Conservation (phyloP, 768 basidiomycete genomes). For the Lactarius indigo region DNA sequence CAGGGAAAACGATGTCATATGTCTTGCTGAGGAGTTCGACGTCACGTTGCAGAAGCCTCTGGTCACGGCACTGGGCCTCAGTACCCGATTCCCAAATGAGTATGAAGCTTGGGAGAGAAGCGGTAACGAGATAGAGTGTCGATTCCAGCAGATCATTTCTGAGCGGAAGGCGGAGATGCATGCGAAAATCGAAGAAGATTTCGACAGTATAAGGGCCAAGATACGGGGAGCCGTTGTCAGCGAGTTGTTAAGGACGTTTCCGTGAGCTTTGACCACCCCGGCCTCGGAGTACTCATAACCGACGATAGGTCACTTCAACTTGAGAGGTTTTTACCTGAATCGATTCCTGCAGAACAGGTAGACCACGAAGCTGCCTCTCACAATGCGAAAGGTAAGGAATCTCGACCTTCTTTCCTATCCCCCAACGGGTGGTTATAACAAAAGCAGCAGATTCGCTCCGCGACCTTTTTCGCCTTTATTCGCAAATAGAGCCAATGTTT, state of each 20-base stretch:
- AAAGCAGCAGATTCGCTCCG: not conserved
- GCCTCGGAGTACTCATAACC: not conserved
- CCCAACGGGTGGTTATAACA: not conserved
- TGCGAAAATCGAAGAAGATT: not conserved
- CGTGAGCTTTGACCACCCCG: not conserved
- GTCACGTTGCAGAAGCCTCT: not conserved
- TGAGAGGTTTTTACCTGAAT: not conserved
- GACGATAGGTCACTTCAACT: not conserved
- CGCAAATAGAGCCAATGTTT: not conserved
- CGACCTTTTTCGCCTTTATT: not conserved
- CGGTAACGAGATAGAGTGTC: not conserved
- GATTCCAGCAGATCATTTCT: not conserved
- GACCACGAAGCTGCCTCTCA: not conserved
- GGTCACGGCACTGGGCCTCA: not conserved
- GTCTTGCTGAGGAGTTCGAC: not conserved
- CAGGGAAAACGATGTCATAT: not conserved
- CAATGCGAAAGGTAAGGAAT: not conserved
- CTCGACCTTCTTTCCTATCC: not conserved
- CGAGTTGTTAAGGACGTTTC: not conserved
- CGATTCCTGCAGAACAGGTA: not conserved
- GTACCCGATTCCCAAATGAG: not conserved
- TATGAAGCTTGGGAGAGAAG: not conserved
- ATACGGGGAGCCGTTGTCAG: not conserved
- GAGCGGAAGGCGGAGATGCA: not conserved
- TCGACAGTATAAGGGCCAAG: not conserved